phyloP scores from a whole-genome alignment of 129 eudicot species.

The Artemisia annua region DNA sequence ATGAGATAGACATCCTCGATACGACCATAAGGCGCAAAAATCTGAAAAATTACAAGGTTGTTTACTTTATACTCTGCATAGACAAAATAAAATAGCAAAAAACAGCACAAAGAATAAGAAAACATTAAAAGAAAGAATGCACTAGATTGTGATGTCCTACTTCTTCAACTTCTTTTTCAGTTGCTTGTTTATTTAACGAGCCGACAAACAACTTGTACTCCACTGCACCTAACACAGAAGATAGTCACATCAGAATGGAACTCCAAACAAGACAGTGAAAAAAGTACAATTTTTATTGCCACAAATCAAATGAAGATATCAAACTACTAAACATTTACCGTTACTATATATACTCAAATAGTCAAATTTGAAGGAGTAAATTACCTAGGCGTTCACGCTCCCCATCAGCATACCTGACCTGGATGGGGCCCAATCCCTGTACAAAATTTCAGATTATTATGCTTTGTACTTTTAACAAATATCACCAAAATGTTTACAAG shows the following conservation, averaged over 20 bases:
- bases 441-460: conserved; percentile 20
- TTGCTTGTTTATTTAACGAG: conserved; percentile 85
- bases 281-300: neutral
- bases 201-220: conserved; percentile 96
- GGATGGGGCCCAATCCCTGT: conserved; percentile 93
- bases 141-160: conserved; percentile 38
- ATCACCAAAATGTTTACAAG: neutral
- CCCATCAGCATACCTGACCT: conserved; percentile 98
- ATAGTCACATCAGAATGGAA: conserved; percentile 36
- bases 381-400: conserved; percentile 98
- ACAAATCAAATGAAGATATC: neutral
- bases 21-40: conserved; percentile 81
- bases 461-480: conserved; percentile 7
- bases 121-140: neutral
- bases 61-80: conserved; percentile 8
- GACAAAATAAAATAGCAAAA: neutral
- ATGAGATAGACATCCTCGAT: conserved; percentile 96
- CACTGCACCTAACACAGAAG: conserved; percentile 74
- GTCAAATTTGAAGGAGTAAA: conserved; percentile 13
- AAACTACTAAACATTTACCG: neutral
- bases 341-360: neutral
- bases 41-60: conserved; percentile 39
- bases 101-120: neutral
- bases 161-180: conserved; percentile 96
- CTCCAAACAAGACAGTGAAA: neutral